Base-by-base conservation (phyloP, 495 filamentous ascomycete species). In the Tuber umbilicatum region DNA sequence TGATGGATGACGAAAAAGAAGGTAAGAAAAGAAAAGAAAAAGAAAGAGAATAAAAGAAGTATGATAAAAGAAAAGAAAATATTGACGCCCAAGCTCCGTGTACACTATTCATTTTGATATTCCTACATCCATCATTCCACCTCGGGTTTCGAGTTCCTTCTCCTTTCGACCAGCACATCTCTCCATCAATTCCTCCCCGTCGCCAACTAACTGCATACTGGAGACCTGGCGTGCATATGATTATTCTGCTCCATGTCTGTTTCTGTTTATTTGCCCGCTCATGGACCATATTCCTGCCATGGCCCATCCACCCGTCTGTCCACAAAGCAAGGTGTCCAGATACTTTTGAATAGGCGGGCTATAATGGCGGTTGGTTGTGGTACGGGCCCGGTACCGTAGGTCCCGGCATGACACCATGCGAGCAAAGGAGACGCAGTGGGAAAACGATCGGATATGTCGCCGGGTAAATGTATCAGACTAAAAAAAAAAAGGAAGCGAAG, bases 41-140 rank as follows among this genome's bases (percentile, higher is more conserved):
- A 1, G 70, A 50, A n/a, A 10, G 74, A 45, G 16, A 78, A 45
- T 45, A 69, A 60, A 41, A 45, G 69, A 50, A 71, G 68, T 35
- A 42, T 40, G 45, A 70, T 67, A 71, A 50, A 38, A 60, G 42
- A 55, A 50, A 31, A 50, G 69, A 38, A 77, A 31, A 70, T 23
- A 69, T 78, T 70, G 42, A 55, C 69, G 40, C 35, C 60, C 47
- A 67, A 50, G 55, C 69, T 17, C 39, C 38, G 69, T 68, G 14
- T 37, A 12, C 27, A 41, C 9, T 70, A 74, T 21, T 16, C 67
- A 60, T 60, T 27, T 60, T 9, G 50, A 60, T 60, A 31, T 3
- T n/a, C 50, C 47, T 60, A 60, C 17, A 6, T 23, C 45, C 19
- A 47, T 9, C 45, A 47, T 9, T 27, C 50, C 50, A 17, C 14